phyloP scores from a whole-genome alignment of 2,329 filamentous ascomycete species.

The Tympanopsis confertula region DNA sequence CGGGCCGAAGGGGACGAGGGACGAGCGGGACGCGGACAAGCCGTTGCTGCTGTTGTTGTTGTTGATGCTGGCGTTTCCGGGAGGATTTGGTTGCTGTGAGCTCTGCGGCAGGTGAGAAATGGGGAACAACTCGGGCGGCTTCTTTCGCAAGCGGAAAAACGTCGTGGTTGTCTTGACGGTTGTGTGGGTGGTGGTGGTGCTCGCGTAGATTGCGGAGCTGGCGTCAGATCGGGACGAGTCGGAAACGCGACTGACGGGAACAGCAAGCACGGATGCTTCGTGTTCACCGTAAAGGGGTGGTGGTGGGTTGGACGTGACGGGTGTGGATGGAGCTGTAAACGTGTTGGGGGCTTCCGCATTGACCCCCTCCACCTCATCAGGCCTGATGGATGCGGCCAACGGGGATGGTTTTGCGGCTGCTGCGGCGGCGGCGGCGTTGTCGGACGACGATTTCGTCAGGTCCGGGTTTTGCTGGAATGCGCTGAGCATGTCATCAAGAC shows the following conservation, averaged over 20 bases:
- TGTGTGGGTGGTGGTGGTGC: slow-evolving; percentile 49
- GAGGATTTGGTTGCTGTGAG: slow-evolving; percentile 31
- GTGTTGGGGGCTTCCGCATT: too few species aligned
- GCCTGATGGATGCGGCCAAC: too few species aligned
- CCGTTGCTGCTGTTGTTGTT: slow-evolving; percentile 21
- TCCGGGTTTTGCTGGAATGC: slow-evolving; percentile 1
- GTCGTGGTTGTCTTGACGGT: slow-evolving; percentile 52
- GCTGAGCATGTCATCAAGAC: slow-evolving; percentile 7
- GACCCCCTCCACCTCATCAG: too few species aligned
- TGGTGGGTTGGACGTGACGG: neutral
- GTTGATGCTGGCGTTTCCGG: slow-evolving; percentile 19
- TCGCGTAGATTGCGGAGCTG: slow-evolving; percentile 55
- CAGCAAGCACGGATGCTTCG: slow-evolving; percentile 45
- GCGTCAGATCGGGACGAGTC: slow-evolving; percentile 86
- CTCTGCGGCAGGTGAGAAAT: slow-evolving; percentile 71
- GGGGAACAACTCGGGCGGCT: slow-evolving; percentile 70
- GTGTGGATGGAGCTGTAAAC: neutral
- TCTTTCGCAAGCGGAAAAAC: slow-evolving; percentile 72
- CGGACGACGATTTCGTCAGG: slow-evolving; percentile 6
- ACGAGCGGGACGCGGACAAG: slow-evolving; percentile 16
- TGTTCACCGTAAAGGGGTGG: slow-evolving; percentile 53
- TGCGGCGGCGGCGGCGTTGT: neutral
- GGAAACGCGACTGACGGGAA: slow-evolving; percentile 56
- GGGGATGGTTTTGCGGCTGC: neutral
- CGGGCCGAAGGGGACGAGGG: slow-evolving; percentile 28